Evolutionary conservation across 106 monocot genomes (phyloP).

Genomic region (Agapanthus africanus): DNA sequence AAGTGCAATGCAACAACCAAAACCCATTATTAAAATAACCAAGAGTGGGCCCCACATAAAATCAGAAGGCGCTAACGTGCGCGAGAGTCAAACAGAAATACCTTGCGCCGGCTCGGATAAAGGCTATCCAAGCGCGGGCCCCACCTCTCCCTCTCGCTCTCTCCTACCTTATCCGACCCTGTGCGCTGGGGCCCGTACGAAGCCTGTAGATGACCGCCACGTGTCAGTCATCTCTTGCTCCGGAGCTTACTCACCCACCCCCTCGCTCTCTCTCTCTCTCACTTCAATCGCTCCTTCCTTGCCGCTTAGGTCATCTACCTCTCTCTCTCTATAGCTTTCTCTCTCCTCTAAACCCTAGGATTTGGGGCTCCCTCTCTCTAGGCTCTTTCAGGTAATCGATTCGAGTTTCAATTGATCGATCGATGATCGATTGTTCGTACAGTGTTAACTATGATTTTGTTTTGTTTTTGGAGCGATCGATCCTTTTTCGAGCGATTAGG

Average conservation of each 20-base stretch:
- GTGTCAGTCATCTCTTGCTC: constrained; percentile 12
- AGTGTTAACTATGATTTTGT: not conserved
- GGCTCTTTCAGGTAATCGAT: not conserved
- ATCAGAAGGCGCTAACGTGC: not conserved
- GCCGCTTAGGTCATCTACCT: constrained; percentile 8
- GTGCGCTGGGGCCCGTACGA: constrained; percentile 2
- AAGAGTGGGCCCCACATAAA: no score
- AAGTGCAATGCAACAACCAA: no score
- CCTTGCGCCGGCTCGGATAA: not conserved
- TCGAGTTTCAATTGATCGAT: not conserved
- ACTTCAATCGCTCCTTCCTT: constrained; percentile 1
- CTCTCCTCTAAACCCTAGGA: not conserved
- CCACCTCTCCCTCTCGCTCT: not conserved
- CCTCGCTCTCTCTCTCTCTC: not conserved
- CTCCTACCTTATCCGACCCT: not conserved
- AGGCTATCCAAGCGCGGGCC: not conserved
- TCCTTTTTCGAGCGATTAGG: not conserved
- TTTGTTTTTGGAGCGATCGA: not conserved
- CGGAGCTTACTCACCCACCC: not conserved
- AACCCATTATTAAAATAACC: no score
- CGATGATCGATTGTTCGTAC: not conserved
- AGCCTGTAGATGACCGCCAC: not conserved
- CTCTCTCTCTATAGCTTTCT: not conserved
- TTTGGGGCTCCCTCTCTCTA: not conserved
- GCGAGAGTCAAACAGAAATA: constrained; percentile 5